A percentile compares a stretch with the other conserved stretches of the same genome.
Conservation (phyloP, 2,329 filamentous ascomycete genomes). For the Ampelomyces quisqualis region DNA sequence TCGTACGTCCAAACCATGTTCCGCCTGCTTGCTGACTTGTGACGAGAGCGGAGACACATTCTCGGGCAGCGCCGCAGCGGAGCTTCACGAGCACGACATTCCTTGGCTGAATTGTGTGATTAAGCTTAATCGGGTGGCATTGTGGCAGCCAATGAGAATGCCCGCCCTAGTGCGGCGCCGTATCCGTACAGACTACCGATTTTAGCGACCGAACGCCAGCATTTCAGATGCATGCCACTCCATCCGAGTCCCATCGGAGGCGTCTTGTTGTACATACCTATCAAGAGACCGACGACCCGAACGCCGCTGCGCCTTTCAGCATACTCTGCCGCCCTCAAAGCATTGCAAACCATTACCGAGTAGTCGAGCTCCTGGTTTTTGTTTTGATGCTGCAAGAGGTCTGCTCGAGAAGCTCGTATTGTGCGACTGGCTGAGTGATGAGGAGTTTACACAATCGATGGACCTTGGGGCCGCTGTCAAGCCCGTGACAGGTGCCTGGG, state of each 20-base stretch:
- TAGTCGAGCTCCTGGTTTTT: too few relatives aligned
- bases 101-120: conserved; percentile 3
- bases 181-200: neutral
- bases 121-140: conserved; percentile 5
- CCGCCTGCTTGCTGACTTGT: neutral
- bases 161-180: neutral
- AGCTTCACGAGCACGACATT: conserved; percentile 2
- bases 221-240: too few relatives aligned
- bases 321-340: neutral
- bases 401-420: too few relatives aligned
- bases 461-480: too few relatives aligned
- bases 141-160: neutral
- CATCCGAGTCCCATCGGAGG: too few relatives aligned
- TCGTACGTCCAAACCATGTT: too few relatives aligned
- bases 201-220: neutral
- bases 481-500: too few relatives aligned
- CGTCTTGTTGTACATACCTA: too few relatives aligned
- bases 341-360: neutral
- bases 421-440: too few relatives aligned
- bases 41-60: neutral
- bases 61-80: neutral
- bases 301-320: conserved; percentile 3
- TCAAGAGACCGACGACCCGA: conserved; percentile 3
- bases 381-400: too few relatives aligned
- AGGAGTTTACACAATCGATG: too few relatives aligned